phyloP scores from a whole-genome alignment of 805 yeast genomes.

The Schwanniomyces sp. region DNA sequence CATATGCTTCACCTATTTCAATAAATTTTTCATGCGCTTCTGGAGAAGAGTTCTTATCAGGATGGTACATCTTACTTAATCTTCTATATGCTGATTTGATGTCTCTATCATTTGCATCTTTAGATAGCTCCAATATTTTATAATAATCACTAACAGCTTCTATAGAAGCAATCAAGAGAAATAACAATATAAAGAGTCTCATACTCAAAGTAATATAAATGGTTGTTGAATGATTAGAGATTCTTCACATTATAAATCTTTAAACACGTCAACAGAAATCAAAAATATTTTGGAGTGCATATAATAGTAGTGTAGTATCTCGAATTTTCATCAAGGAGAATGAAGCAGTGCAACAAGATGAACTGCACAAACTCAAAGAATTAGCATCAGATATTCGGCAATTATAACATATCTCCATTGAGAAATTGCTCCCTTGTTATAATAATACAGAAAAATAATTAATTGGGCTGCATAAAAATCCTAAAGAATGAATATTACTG shows the following conservation, averaged over 20 bases:
- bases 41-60: constrained; percentile 87
- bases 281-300: background rate
- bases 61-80: constrained; percentile 84
- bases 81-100: constrained; percentile 84
- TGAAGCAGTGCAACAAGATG: too few species aligned
- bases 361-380: too few species aligned
- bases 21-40: constrained; percentile 84
- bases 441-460: too few species aligned
- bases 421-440: too few species aligned
- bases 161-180: constrained; percentile 2
- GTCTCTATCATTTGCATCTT: constrained; percentile 72
- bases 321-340: background rate
- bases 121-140: constrained; percentile 64
- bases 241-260: background rate
- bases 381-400: too few species aligned
- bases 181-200: constrained; percentile 3
- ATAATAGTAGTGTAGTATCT: background rate
- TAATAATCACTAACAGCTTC: constrained; percentile 48
- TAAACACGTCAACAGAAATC: constrained; percentile 2
- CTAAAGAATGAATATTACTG: too few species aligned
- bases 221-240: too few species aligned
- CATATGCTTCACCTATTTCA: constrained; percentile 92
- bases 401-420: too few species aligned
- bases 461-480: too few species aligned
- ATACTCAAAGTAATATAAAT: background rate